Evolutionary conservation across 106 monocot species (phyloP), one percentile per base, ranked within the genome.

Genomic region (Gastrodia elata): DNA sequence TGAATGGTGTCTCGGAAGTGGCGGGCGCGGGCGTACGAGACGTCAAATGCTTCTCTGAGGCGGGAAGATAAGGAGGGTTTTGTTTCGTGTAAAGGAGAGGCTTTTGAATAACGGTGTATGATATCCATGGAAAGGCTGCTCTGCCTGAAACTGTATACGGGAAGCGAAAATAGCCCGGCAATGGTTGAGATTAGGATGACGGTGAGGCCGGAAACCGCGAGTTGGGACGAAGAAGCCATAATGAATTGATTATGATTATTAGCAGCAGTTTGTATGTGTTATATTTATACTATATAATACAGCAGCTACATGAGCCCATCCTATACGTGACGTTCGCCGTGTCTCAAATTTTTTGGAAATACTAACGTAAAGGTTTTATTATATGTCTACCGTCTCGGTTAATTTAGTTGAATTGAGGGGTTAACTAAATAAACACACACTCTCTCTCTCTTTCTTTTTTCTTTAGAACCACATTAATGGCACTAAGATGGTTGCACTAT

Each of bases 31-130:
- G 44, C 8, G 0, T 9, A 16, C 0, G 72, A 42, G 48, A 42
- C 46, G 9, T 32, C 44, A 46, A 27, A 28, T n/a, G 72, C 43
- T 24, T 42, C 72, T 46, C 26, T 38, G n/a, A 72, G 72, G 30
- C 72, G 72, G 72, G 42, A 42, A 13, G 72, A 72, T 14, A 2
- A 28, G 9, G 72, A 18, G 48, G 46, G 33, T 22, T 42, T 11
- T 11, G 72, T 27, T 0, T 72, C 44, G 48, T 72, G 33, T 15
- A 46, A 33, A 8, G 72, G 72, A 15, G 72, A 72, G 0, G 25
- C 24, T 27, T 24, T 61, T 15, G 82, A 82, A 76, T 86, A 82
- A 0, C 86, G 72, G 61, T 82, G 82, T 58, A 86, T 70, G 65
- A 86, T 76, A 10, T 82, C 79, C 24, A 82, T 64, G 68, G 27